Percentiles rank a stretch among this genome's conserved stretches.
Conservation (phyloP, 202 grass and related monocot genomes). For the Thinopyrum obtusiflorum region DNA sequence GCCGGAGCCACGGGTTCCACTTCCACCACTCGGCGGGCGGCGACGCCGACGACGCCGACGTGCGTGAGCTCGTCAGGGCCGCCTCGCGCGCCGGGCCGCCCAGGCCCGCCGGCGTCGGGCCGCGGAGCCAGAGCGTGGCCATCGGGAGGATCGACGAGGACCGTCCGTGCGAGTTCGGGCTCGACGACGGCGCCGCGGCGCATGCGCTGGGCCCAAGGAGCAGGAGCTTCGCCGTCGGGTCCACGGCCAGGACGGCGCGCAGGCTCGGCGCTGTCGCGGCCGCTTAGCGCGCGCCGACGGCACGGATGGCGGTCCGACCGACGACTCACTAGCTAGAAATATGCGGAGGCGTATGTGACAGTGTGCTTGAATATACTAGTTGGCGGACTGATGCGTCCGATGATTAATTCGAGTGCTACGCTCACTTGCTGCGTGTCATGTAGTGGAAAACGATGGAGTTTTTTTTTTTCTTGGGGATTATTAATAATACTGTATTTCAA, state of each 20-base stretch:
- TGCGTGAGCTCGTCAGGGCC: slow-evolving; percentile 45
- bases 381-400: neutral
- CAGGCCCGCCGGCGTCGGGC: neutral
- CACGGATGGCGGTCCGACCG: neutral
- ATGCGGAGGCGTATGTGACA: neutral
- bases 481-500: neutral
- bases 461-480: neutral
- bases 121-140: slow-evolving; percentile 53
- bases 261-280: neutral
- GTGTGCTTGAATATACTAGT: neutral
- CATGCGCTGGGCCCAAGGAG: slow-evolving; percentile 35
- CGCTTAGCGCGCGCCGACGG: neutral
- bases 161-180: slow-evolving; percentile 46
- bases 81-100: slow-evolving; percentile 25
- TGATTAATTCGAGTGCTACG: neutral
- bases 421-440: neutral
- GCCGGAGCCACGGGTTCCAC: slow-evolving; percentile 71
- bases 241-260: neutral
- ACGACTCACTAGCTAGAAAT: neutral
- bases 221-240: neutral
- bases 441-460: neutral
- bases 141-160: slow-evolving; percentile 46
- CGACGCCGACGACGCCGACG: slow-evolving; percentile 9
- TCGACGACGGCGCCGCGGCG: neutral
- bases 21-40: slow-evolving; percentile 48